Base-by-base conservation (phyloP, 805 yeast genomes). In the Pichia heedii region DNA sequence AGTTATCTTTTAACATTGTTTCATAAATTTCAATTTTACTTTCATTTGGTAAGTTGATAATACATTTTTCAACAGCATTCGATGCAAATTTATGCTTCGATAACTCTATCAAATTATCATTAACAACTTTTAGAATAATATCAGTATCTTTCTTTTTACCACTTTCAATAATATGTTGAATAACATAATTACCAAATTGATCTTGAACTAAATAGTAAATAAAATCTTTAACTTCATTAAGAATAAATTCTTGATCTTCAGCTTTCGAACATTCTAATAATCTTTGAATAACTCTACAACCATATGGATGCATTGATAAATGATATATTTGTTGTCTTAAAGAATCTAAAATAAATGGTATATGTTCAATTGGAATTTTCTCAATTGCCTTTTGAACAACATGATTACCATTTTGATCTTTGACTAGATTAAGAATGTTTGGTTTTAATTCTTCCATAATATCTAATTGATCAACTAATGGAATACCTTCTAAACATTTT, bases 71-170 rank as follows among this genome's bases (percentile, higher is more conserved):
- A 52, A 93, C 95, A 26, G 94, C 99, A 62, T 93, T 93, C 0
- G 96, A 87, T 2, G 98, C 97, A 69, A 88, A 93, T 65, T 93
- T 93, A 68, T 93, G 98, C 56, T 86, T 83, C n/a, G 96, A 85
- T 46, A 88, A 82, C 42, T 75, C 78, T 27, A 93, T 85, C 34
- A 65, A 50, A 40, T 65, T 61, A 22, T 80, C 80, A 27, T 78
- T 63, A 11, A 90, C 94, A 37, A 83, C 77, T 36, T 72, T 69
- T 38, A 87, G 70, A 40, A 93, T 81, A 29, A 54, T 56, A 35
- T 61, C 60, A 16, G 81, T 74, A 54, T 84, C 88, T 22, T 67
- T 69, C 16, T 63, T 54, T n/a, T 67, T 64, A n/a, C 95, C 95
- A 46, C 81, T 77, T 61, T 88, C 95, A 50, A 93, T 75, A 43